Evolutionary conservation across 805 yeast species (phyloP).

Genomic region (Kluyveromyces dobzhanskii): DNA sequence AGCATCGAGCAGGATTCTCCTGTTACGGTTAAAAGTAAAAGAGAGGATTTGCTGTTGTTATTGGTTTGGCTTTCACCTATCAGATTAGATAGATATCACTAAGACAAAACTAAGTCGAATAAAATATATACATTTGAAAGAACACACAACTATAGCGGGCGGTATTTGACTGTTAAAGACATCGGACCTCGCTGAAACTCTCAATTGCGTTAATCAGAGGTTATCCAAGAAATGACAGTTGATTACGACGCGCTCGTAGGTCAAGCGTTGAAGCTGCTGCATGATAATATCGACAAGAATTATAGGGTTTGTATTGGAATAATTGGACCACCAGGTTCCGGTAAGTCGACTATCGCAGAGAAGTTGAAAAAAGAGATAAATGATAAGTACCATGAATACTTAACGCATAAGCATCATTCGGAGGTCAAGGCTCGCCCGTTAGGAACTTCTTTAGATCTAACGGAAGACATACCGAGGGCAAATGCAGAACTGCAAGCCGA

Average conservation of each 20-base stretch:
- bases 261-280: constrained; percentile 24
- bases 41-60: too few species aligned
- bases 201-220: too few species aligned
- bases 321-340: constrained; percentile 81
- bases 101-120: too few species aligned
- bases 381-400: constrained; percentile 13
- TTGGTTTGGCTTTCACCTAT: too few species aligned
- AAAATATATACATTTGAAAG: too few species aligned
- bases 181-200: too few species aligned
- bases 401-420: background rate
- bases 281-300: constrained; percentile 15
- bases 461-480: constrained; percentile 6
- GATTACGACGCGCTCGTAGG: constrained; percentile 26
- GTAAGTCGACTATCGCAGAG: constrained; percentile 63
- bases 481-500: constrained; percentile 8
- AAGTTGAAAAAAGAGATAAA: constrained; percentile 37
- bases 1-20: too few species aligned
- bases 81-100: too few species aligned
- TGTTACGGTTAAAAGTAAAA: too few species aligned
- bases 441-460: constrained; percentile 4
- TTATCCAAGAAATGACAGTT: constrained; percentile 20
- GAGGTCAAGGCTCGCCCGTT: background rate
- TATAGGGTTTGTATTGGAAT: constrained; percentile 49
- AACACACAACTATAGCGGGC: too few species aligned
- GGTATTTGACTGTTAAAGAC: too few species aligned